phyloP scores from a whole-genome alignment of 129 eudicot genomes.

The Flaveria ramosissima region DNA sequence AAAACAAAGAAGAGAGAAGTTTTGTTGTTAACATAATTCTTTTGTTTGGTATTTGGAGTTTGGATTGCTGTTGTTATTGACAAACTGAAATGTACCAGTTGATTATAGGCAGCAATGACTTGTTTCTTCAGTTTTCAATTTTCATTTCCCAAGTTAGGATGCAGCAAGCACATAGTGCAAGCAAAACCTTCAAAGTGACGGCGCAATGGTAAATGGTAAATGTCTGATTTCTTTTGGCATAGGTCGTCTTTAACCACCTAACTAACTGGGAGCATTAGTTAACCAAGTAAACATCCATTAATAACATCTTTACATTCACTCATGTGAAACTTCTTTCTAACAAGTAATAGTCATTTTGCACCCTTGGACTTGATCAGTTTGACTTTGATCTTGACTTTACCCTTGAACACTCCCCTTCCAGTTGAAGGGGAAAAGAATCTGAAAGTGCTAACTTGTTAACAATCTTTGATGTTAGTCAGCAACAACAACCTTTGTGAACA shows the following conservation, averaged over 20 bases:
- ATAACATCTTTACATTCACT: neutral
- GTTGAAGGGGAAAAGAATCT: too few relatives aligned
- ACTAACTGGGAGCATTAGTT: neutral
- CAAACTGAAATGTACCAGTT: constrained; percentile 18
- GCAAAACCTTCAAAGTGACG: too few relatives aligned
- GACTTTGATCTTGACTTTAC: too few relatives aligned
- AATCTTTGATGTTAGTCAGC: too few relatives aligned
- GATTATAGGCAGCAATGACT: constrained; percentile 8
- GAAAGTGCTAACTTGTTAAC: too few relatives aligned
- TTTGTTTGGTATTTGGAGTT: constrained; percentile 42
- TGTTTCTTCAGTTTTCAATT: constrained; percentile 4
- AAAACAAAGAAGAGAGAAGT: constrained; percentile 12
- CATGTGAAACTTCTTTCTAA: neutral
- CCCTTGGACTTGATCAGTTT: too few relatives aligned
- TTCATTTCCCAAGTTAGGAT: neutral
- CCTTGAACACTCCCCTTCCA: too few relatives aligned
- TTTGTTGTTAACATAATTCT: constrained; percentile 54
- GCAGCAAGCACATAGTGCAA: too few relatives aligned
- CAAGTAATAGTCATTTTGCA: too few relatives aligned
- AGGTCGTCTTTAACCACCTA: neutral
- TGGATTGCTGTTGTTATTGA: constrained; percentile 24
- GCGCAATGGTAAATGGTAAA: too few relatives aligned
- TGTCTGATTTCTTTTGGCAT: too few relatives aligned
- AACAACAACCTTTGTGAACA: too few relatives aligned
- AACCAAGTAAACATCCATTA: neutral